phyloP scores from a whole-genome alignment of 257 asterid genomes.

The Przewalskia tangutica region DNA sequence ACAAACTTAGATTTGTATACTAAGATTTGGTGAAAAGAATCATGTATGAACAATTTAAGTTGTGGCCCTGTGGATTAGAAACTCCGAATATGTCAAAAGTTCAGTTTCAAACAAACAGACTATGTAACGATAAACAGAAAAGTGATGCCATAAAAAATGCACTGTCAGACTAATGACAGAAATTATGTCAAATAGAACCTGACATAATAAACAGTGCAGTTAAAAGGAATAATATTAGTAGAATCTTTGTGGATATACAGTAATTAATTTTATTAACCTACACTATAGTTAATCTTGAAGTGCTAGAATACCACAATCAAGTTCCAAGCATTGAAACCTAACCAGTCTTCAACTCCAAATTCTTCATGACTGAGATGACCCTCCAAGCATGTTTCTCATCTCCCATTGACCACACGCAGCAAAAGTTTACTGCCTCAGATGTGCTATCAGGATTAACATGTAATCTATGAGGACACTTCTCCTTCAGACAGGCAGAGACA shows the following conservation, averaged over 20 bases:
- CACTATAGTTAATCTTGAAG: too few relatives aligned
- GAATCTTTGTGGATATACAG: too few relatives aligned
- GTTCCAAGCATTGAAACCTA: not conserved
- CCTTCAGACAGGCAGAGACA: conserved; percentile 31
- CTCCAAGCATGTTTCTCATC: conserved; percentile 58
- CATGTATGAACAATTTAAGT: not conserved
- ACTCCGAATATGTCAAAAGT: not conserved
- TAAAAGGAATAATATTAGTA: too few relatives aligned
- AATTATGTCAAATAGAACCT: too few relatives aligned
- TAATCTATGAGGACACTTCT: conserved; percentile 37
- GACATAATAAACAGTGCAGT: too few relatives aligned
- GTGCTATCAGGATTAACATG: conserved; percentile 2
- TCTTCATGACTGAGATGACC: conserved; percentile 32
- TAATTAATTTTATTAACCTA: too few relatives aligned
- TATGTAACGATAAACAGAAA: too few relatives aligned
- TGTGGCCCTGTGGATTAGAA: not conserved
- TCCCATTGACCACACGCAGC: conserved; percentile 48
- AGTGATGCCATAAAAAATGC: too few relatives aligned
- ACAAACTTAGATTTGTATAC: not conserved
- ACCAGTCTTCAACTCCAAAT: conserved; percentile 3
- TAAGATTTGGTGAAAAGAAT: not conserved
- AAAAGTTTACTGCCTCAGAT: conserved; percentile 19
- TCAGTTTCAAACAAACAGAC: too few relatives aligned
- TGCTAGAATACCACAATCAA: not conserved
- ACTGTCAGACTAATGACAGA: too few relatives aligned